phyloP scores from a whole-genome alignment of 768 basidiomycete species.

The Floccularia luteovirens region DNA sequence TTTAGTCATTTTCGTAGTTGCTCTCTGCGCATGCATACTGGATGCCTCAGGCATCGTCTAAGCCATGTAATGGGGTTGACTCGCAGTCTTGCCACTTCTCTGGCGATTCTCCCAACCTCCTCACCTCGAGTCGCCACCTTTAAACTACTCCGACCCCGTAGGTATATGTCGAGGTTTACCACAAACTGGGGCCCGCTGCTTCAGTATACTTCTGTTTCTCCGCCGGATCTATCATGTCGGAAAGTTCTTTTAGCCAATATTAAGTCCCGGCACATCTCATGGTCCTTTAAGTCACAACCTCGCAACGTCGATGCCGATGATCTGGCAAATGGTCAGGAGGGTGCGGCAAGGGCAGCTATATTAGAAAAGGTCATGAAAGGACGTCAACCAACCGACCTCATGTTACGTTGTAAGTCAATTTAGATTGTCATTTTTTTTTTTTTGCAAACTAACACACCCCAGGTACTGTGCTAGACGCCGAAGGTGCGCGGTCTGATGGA shows the following conservation, averaged over 20 bases:
- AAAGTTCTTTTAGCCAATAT: background rate
- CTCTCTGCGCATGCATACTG: constrained; percentile 36
- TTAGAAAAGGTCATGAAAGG: constrained; percentile 84
- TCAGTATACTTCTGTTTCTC: background rate
- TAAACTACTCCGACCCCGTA: background rate
- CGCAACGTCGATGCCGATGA: constrained; percentile 20
- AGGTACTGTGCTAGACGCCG: constrained; percentile 86
- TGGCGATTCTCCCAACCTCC: background rate
- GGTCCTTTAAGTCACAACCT: constrained; percentile 23
- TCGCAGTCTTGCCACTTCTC: constrained; percentile 7
- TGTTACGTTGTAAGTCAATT: constrained; percentile 82
- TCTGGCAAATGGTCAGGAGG: constrained; percentile 47
- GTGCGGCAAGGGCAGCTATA: constrained; percentile 63
- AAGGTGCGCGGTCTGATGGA: constrained; percentile 39
- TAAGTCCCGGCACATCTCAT: constrained; percentile 19
- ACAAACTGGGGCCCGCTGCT: background rate
- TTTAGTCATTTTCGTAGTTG: too few relatives aligned
- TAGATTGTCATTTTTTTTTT: constrained; percentile 7
- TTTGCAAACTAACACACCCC: constrained; percentile 9
- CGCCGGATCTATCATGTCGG: background rate
- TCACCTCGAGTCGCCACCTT: background rate
- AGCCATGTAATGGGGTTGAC: constrained; percentile 30
- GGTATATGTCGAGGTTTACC: background rate
- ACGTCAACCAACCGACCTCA: constrained; percentile 82
- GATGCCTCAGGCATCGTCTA: constrained; percentile 19